Evolutionary conservation across 306 rosid genomes (phyloP).

Genomic region (Fragaria vesca): DNA sequence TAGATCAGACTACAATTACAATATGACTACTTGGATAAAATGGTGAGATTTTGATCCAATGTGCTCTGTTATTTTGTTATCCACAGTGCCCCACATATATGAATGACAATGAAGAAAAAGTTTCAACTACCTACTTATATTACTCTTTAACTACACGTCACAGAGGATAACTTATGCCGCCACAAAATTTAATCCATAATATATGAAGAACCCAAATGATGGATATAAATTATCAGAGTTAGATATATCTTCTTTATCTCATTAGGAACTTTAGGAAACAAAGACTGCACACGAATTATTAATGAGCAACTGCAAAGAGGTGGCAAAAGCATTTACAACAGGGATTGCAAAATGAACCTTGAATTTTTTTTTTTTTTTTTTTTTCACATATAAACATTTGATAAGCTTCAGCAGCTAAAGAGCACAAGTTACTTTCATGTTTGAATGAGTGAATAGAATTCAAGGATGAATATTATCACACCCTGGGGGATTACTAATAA

Average conservation of each 20-base stretch:
- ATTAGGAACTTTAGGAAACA: neutral
- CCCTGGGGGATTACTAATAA: neutral
- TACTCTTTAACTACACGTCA: neutral
- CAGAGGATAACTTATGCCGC: neutral
- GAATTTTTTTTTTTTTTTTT: neutral
- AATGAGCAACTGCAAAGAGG: neutral
- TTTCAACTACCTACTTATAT: neutral
- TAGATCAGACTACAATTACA: neutral
- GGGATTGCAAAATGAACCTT: neutral
- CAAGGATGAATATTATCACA: no score
- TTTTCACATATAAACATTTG: no score
- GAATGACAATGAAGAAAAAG: neutral
- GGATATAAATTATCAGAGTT: neutral
- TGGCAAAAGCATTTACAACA: neutral
- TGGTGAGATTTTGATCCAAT: neutral
- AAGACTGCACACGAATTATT: neutral
- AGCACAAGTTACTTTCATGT: neutral
- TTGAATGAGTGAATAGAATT: neutral
- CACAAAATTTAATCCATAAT: neutral
- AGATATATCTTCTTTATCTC: neutral
- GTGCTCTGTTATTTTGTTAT: neutral
- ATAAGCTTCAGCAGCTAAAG: no score
- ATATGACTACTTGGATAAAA: neutral
- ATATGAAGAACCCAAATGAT: neutral
- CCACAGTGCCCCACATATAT: neutral